Evolutionary conservation across 352 stramenopile species (phyloP), one percentile per base, ranked within the genome.

Genomic region (Globisporangium lucens): DNA sequence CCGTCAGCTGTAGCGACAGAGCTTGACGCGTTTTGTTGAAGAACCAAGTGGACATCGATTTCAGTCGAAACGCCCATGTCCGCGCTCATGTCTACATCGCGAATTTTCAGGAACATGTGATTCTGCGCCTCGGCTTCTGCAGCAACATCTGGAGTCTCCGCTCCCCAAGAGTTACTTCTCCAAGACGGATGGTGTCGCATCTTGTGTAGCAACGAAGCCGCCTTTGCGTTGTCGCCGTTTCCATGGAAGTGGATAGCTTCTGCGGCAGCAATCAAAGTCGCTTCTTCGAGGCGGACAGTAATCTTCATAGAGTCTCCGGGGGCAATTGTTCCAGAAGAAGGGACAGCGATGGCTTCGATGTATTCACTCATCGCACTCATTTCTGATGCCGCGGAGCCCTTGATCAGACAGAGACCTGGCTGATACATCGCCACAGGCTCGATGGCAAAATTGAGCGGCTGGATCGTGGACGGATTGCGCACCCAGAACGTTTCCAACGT

Each of bases 91-190:
- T 95, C 83, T 17, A 82, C 76, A 71, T 95, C 87, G 8, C 83
- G 78, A 22, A 93, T 78, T 61, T 75, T 89, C 55, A 95, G 67
- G 63, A 83, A 89, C 87, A 95, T 92, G 65, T 89, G 85, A 24
- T 80, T 91, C 43, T 82, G 80, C 9, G 70, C 70, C 66, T 65
- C 85, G 17, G 75, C 70, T 8, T 90, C 80, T 13, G 55, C 69
- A 22, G 51, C 74, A 59, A 49, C 66, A 52, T 91, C 82, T 9
- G 70, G 66, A 17, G 78, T 64, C 46, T 93, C 83, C 1, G 76
- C 75, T 57, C 89, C 87, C 87, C 87, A 95, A 12, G 87, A 95
- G 64, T 91, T 95, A 60, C 85, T 95, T 65, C 87, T 63, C 87
- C 87, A 95, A 4, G 75, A 90, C 55, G 85, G 87, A 65, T 95